Percentiles rank a stretch among this genome's conserved stretches.
Conservation (phyloP, 78 protist species). For the Tieghemostelium lacteum region DNA sequence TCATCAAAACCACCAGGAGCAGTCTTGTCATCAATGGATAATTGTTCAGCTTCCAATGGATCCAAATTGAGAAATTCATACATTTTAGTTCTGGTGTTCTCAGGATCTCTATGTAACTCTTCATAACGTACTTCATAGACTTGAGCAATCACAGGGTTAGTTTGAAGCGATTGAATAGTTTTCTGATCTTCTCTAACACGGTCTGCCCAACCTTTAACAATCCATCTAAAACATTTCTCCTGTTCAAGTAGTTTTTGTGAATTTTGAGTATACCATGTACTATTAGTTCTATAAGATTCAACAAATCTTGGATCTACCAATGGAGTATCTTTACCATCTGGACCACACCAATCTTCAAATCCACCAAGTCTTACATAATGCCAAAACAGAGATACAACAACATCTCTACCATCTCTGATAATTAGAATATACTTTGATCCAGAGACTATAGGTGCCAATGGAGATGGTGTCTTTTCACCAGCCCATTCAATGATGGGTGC, state of each 20-base stretch:
- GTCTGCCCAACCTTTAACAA: conserved; percentile 47
- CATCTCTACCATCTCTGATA: conserved; percentile 71
- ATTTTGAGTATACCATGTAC: neutral
- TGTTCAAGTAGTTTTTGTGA: conserved; percentile 36
- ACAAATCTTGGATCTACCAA: conserved; percentile 51
- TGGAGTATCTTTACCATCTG: neutral
- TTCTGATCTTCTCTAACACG: conserved; percentile 25
- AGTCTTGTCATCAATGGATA: conserved; percentile 37
- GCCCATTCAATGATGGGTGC: conserved; percentile 50
- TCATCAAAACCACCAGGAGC: conserved; percentile 57
- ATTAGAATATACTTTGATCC: conserved; percentile 57
- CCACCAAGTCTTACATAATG: conserved; percentile 74
- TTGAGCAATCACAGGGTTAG: conserved; percentile 22
- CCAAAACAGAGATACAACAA: conserved; percentile 46
- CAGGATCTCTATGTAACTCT: conserved; percentile 67
- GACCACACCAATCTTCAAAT: conserved; percentile 72
- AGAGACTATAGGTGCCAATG: conserved; percentile 54
- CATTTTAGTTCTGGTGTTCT: conserved; percentile 4
- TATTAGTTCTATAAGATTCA: neutral
- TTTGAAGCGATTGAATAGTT: neutral
- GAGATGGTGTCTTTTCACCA: conserved; percentile 76
- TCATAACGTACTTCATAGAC: conserved; percentile 52
- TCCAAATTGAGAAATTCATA: conserved; percentile 35
- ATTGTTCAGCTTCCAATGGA: conserved; percentile 22
- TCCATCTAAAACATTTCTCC: conserved; percentile 38